Base-by-base conservation (phyloP, 768 basidiomycete genomes). In the Panellus pusillus region DNA sequence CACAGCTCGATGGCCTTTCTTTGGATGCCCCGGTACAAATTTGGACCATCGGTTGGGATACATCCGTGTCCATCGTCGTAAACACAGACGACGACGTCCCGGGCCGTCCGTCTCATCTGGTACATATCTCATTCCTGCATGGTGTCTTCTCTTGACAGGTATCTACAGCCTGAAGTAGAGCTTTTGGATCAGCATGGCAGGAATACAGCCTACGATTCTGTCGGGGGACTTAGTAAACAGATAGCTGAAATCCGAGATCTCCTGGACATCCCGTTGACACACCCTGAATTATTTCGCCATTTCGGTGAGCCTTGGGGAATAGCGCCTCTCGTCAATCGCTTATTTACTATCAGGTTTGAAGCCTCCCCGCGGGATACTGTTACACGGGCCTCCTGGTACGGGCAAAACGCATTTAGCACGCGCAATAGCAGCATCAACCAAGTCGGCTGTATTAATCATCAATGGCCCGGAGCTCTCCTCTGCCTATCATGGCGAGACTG, bases 401-500 rank as follows among this genome's bases (percentile, higher is more conserved):
- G 97, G 97, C 14, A 99, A 99, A 73, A 99, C 97, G 0, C 93
- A 97, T 65, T 77, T 99, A 2, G 96, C 97, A 11, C 86, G 93
- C 57, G 91, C 94, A 13, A 94, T 99, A 54, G 94, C 96, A 4
- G 80, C 86, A 0, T 92, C 94, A 6, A 91, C 90, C 1, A 81
- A 80, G 28, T 90, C 93, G 7, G 84, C 87, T 24, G 90, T 97
- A n/a, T 80, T 99, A 58, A 84, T 93, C 46, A 87, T 98, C 67
- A 96, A 96, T 62, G 97, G 97, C 0, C 94, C 97, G 12, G 94
- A 98, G 66, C 80, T 98, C 18, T 92, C 91, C 1, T 93, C 92
- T 17, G 93, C 94, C 1, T 98, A 93, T 65, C 97, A 98, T 65
- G 97, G 97, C 39, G 97, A 99, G 74, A 97, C 94, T 1, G 97